Evolutionary conservation across 441 rosid species (phyloP), one percentile per base, ranked within the genome.

Genomic region (Erysimum cheiri): DNA sequence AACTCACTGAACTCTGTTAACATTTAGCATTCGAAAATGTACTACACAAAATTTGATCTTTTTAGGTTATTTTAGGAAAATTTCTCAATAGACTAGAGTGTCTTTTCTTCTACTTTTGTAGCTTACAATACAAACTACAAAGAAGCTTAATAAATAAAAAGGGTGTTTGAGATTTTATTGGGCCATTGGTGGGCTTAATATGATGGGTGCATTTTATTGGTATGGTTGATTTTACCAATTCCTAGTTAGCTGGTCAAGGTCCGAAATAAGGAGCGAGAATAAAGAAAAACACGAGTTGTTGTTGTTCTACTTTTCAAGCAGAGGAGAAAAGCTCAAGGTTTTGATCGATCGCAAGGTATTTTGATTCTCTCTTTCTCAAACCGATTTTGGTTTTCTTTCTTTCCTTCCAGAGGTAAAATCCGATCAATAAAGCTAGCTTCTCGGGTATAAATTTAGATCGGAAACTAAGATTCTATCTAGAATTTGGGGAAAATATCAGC

Each of bases 261-360:
- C 63, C 7, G 29, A 61, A n/a, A 52, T 62, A 7, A 24, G 61
- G 14, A 49, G 40, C 33, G 17, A 52, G 36, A 22, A 44, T 1
- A 47, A 52, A 43, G 50, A 35, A 67, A 67, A 15, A 66, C 4
- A 31, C 61, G 32, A 36, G 5, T 31, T 46, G 44, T 31, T 46
- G 44, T n/a, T 56, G 43, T 32, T 58, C 50, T 43, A 67, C 73
- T 60, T 67, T 68, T 53, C 52, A n/a, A 59, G 33, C 52, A 24
- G 26, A 46, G 6, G 46, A 40, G 15, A 29, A 57, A 64, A 69
- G 55, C 65, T 74, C 39, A 47, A 47, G 44, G 52, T 0, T 53
- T 28, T 44, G 52, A 55, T 75, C 78, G 26, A 54, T 56, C 43
- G 41, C 57, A 4, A 69, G 79, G 78, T 74, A 37, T 61, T 47